phyloP scores from a whole-genome alignment of 371 early-diverging fungal genomes.

The Mortierella sp. region DNA sequence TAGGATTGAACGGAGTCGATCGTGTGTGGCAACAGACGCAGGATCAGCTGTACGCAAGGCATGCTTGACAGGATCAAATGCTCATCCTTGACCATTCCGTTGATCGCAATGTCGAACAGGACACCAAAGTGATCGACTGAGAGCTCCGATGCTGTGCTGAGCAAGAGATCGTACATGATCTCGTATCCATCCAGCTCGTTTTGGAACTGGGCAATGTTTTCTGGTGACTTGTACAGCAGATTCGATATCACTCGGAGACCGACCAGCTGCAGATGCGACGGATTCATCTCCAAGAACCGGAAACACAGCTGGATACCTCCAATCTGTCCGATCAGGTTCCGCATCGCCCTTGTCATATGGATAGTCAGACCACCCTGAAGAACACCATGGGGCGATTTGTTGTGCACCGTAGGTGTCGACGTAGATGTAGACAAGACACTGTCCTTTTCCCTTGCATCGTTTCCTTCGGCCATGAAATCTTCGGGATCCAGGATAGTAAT shows the following conservation, averaged over 20 bases:
- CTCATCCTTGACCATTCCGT: constrained; percentile 55
- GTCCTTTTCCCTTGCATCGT: background rate
- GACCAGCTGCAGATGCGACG: constrained; percentile 54
- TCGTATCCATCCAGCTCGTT: constrained; percentile 55
- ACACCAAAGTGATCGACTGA: constrained; percentile 55
- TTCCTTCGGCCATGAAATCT: constrained; percentile 38
- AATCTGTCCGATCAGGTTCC: constrained; percentile 50
- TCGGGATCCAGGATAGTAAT: constrained; percentile 51
- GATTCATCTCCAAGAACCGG: constrained; percentile 53
- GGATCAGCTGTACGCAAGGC: constrained; percentile 51
- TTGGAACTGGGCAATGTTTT: constrained; percentile 54
- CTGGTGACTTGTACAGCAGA: constrained; percentile 56
- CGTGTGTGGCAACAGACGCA: constrained; percentile 40
- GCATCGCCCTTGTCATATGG: constrained; percentile 54
- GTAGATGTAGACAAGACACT: background rate
- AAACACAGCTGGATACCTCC: constrained; percentile 57
- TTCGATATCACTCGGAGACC: constrained; percentile 57
- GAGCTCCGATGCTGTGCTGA: constrained; percentile 37
- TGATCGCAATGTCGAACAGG: constrained; percentile 56
- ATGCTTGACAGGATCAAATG: constrained; percentile 54
- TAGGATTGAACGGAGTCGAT: constrained; percentile 54
- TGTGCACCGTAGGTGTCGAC: background rate
- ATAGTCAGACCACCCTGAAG: constrained; percentile 57
- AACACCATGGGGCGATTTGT: constrained; percentile 30
- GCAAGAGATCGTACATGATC: constrained; percentile 38